Percentiles rank a stretch among this genome's conserved stretches.
These are phyloP conservation scores for Boletus pseudo-olivaceus DNA, from an alignment of 768 basidiomycete genomes.

Conservation along the genomic window DNA sequence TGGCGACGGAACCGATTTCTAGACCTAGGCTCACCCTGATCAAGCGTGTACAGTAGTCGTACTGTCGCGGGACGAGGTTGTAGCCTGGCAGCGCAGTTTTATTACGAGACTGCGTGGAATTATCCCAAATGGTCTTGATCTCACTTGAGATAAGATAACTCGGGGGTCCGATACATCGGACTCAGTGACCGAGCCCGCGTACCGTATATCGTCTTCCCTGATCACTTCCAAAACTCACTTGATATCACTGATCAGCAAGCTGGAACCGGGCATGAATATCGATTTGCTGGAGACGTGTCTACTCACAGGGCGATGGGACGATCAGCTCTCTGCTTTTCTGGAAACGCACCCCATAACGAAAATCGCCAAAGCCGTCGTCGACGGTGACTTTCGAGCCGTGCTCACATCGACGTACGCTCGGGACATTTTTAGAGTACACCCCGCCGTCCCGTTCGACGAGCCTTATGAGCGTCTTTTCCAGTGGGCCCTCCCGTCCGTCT, in stretches of 20 bases:
- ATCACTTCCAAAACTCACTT: neutral
- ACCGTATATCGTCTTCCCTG: conserved; percentile 1
- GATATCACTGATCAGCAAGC: conserved; percentile 2
- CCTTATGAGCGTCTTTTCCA: conserved; percentile 37
- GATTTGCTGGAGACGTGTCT: conserved; percentile 51
- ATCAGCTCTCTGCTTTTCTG: conserved; percentile 16
- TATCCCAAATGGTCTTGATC: neutral
- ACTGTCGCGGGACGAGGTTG: neutral
- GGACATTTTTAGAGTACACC: conserved; percentile 36
- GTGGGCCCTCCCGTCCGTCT: conserved; percentile 27
- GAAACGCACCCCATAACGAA: conserved; percentile 25
- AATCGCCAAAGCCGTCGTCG: conserved; percentile 53
- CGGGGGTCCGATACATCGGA: neutral
- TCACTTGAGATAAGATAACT: conserved; percentile 12
- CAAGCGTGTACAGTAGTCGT: neutral
- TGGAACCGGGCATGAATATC: conserved; percentile 21
- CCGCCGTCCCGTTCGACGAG: conserved; percentile 34
- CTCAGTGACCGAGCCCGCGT: neutral
- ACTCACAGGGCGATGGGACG: conserved; percentile 48
- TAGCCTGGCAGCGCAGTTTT: neutral
- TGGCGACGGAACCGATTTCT: neutral
- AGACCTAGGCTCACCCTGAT: neutral
- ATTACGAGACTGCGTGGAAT: too few species aligned
- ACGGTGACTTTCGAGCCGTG: conserved; percentile 55
- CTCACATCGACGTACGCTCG: conserved; percentile 45